These are phyloP conservation scores for Gypsophila paniculata DNA, from an alignment of 179 eudicot genomes.

Conservation along the genomic window DNA sequence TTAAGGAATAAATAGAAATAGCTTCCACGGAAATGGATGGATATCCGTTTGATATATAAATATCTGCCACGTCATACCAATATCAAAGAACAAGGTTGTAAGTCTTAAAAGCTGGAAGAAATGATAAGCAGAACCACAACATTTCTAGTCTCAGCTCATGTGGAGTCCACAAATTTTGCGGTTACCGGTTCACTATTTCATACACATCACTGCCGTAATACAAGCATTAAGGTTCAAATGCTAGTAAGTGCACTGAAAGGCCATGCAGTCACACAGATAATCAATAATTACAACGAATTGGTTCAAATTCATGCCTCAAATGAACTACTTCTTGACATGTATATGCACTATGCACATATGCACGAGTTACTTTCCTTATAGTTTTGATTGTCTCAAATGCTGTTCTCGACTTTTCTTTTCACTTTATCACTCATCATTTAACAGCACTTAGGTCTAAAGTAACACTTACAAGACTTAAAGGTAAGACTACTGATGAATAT, in stretches of 20 bases:
- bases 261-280: background rate
- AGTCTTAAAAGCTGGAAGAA: conserved; percentile 9
- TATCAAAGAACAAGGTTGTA: conserved; percentile 19
- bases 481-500: background rate
- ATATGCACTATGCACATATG: background rate
- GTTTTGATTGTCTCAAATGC: background rate
- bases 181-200: conserved; percentile 18
- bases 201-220: conserved; percentile 6
- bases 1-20: conserved; percentile 10
- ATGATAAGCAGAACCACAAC: conserved; percentile 3
- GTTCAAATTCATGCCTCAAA: conserved; percentile 7
- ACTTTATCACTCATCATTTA: background rate
- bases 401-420: background rate
- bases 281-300: background rate
- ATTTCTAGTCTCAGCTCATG: conserved; percentile 14
- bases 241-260: background rate
- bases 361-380: background rate
- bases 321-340: background rate
- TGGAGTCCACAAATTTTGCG: conserved; percentile 23
- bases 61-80: background rate
- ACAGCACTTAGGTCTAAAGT: background rate
- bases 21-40: conserved; percentile 9
- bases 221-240: background rate
- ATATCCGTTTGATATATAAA: background rate
- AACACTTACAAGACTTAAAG: background rate